Evolutionary conservation across 164 flowering plant species (phyloP).

Genomic region (Pachysandra terminalis): DNA sequence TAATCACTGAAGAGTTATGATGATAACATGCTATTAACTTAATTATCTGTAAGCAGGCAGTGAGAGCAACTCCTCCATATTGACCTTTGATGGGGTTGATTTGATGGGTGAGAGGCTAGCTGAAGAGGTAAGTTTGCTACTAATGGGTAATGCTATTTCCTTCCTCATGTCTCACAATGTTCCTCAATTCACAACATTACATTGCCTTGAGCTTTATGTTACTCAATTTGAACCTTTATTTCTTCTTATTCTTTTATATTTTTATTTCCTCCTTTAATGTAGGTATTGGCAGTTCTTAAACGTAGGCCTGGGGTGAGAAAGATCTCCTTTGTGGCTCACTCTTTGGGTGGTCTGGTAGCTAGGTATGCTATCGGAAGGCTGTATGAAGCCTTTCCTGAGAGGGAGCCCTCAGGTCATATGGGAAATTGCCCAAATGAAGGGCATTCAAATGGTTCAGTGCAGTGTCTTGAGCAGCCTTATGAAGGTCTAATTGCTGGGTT

Average conservation of each 20-base stretch:
- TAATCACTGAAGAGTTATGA: too few species aligned
- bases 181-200: background rate
- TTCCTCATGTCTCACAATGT: background rate
- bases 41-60: slow-evolving; percentile 56
- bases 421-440: slow-evolving; percentile 22
- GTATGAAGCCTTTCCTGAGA: slow-evolving; percentile 29
- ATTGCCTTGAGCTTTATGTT: slow-evolving; percentile 1
- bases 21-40: slow-evolving; percentile 1
- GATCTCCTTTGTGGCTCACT: slow-evolving; percentile 94
- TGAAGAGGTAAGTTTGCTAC: slow-evolving; percentile 57
- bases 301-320: slow-evolving; percentile 59
- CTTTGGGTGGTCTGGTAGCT: slow-evolving; percentile 92
- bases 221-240: too few species aligned
- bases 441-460: slow-evolving; percentile 14
- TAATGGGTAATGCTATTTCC: slow-evolving; percentile 5
- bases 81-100: slow-evolving; percentile 95
- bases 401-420: slow-evolving; percentile 14
- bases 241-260: too few species aligned
- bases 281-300: slow-evolving; percentile 70
- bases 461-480: slow-evolving; percentile 29
- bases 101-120: slow-evolving; percentile 89
- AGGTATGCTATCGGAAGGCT: slow-evolving; percentile 88
- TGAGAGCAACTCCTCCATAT: slow-evolving; percentile 61
- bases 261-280: slow-evolving; percentile 7
- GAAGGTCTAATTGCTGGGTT: slow-evolving; percentile 74